A percentile compares a stretch with the other conserved stretches of the same genome.
These are phyloP conservation scores for Hyphopichia burtonii DNA, from an alignment of 1,139 yeast species.

Conservation along the genomic window DNA sequence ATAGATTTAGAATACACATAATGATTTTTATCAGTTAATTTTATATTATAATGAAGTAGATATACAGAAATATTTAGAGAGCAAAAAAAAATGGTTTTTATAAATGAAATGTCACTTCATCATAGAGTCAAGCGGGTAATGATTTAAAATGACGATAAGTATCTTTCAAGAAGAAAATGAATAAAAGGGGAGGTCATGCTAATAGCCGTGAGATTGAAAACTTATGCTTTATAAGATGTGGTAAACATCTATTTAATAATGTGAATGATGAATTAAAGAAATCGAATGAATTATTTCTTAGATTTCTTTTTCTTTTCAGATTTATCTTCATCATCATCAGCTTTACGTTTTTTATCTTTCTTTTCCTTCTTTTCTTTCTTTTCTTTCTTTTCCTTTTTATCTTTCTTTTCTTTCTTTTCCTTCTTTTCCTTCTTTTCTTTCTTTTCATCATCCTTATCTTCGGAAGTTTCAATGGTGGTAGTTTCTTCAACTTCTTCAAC, in stretches of 20 bases:
- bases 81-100: constrained; percentile 16
- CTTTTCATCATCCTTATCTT: constrained; percentile 29
- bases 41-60: background rate
- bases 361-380: constrained; percentile 47
- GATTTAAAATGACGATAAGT: background rate
- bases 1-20: background rate
- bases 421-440: constrained; percentile 62
- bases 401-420: constrained; percentile 61
- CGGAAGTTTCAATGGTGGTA: constrained; percentile 26
- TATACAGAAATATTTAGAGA: constrained; percentile 1
- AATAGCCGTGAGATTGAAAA: background rate
- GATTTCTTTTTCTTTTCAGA: constrained; percentile 46
- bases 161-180: background rate
- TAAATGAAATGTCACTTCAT: constrained; percentile 6
- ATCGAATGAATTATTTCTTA: constrained; percentile 15
- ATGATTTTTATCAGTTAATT: background rate
- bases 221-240: background rate
- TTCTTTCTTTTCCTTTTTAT: constrained; percentile 49
- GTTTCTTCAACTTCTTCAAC: constrained; percentile 33
- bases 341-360: constrained; percentile 59
- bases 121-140: background rate
- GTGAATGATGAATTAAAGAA: background rate
- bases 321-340: constrained; percentile 44
- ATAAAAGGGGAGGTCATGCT: background rate
- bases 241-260: no score